Percentiles rank a stretch among this genome's conserved stretches.
These are phyloP conservation scores for Piper longum DNA, from an alignment of 164 flowering plant species.

Conservation along the genomic window DNA sequence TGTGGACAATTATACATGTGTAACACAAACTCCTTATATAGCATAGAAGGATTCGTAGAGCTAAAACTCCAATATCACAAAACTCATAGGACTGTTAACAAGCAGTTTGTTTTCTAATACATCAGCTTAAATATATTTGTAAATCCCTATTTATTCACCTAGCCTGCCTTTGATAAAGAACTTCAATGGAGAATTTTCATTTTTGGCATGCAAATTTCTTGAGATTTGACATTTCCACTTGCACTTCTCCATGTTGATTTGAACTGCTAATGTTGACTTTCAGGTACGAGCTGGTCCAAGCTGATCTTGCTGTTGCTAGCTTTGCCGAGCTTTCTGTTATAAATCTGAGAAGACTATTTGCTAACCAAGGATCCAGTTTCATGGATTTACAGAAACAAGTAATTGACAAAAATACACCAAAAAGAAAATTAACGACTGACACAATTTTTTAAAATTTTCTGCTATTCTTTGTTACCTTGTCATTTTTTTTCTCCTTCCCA, in stretches of 20 bases:
- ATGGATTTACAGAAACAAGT: slow-evolving; percentile 87
- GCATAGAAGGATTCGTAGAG: too few species aligned
- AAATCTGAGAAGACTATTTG: slow-evolving; percentile 83
- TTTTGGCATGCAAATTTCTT: too few species aligned
- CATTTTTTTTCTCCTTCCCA: not conserved
- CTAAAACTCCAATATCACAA: too few species aligned
- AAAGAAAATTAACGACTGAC: slow-evolving; percentile 65
- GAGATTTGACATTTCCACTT: not conserved
- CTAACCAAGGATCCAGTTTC: slow-evolving; percentile 70
- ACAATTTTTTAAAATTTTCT: slow-evolving; percentile 48
- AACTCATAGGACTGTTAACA: too few species aligned
- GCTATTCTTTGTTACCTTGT: not conserved
- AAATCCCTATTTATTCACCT: too few species aligned
- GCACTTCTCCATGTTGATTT: not conserved
- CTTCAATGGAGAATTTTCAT: too few species aligned
- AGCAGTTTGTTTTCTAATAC: too few species aligned
- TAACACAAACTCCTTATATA: too few species aligned
- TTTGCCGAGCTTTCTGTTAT: slow-evolving; percentile 87
- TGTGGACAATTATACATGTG: too few species aligned
- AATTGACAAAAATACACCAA: slow-evolving; percentile 50
- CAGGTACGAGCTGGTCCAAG: slow-evolving; percentile 91
- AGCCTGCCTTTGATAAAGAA: too few species aligned
- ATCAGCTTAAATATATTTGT: too few species aligned
- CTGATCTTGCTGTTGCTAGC: slow-evolving; percentile 82
- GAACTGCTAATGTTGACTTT: slow-evolving; percentile 4